These are phyloP conservation scores for Notholithocarpus densiflorus DNA, from an alignment of 306 rosid genomes.

Conservation along the genomic window DNA sequence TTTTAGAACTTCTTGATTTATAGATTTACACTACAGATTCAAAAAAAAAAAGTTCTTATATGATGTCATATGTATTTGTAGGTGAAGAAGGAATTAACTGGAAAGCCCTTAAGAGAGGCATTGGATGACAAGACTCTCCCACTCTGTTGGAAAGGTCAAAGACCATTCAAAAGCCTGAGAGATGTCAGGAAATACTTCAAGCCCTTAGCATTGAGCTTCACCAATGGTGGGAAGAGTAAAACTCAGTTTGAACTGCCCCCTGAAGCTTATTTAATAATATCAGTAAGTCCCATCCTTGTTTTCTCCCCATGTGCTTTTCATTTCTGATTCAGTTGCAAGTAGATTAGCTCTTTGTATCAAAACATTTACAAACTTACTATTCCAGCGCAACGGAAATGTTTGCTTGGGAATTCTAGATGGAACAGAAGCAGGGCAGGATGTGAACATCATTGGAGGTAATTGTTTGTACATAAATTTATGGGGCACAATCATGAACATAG, in stretches of 20 bases:
- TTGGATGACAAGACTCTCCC: slow-evolving; percentile 58
- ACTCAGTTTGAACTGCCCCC: slow-evolving; percentile 69
- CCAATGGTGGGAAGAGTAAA: slow-evolving; percentile 35
- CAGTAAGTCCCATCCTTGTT: slow-evolving; percentile 41
- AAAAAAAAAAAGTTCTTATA: not conserved
- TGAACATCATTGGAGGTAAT: slow-evolving; percentile 82
- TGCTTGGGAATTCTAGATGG: slow-evolving; percentile 94
- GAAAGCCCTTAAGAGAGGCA: slow-evolving; percentile 57
- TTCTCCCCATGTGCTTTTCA: slow-evolving; percentile 12
- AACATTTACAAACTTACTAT: slow-evolving; percentile 5
- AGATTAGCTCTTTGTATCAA: not conserved
- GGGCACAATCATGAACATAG: not conserved
- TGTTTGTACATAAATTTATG: not conserved
- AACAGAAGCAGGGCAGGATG: slow-evolving; percentile 58
- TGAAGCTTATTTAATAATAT: slow-evolving; percentile 73
- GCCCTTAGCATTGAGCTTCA: slow-evolving; percentile 60
- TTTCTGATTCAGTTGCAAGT: slow-evolving; percentile 1
- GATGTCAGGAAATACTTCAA: slow-evolving; percentile 88
- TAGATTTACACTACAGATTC: not conserved
- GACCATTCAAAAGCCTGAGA: slow-evolving; percentile 53
- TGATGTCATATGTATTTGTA: slow-evolving; percentile 22
- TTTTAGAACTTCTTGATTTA: not conserved
- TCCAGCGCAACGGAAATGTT: slow-evolving; percentile 72
- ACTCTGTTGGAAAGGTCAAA: slow-evolving; percentile 78
- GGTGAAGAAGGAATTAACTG: slow-evolving; percentile 55